Base-by-base conservation (phyloP, 257 asterid genomes). In the Knoxia roxburghii region DNA sequence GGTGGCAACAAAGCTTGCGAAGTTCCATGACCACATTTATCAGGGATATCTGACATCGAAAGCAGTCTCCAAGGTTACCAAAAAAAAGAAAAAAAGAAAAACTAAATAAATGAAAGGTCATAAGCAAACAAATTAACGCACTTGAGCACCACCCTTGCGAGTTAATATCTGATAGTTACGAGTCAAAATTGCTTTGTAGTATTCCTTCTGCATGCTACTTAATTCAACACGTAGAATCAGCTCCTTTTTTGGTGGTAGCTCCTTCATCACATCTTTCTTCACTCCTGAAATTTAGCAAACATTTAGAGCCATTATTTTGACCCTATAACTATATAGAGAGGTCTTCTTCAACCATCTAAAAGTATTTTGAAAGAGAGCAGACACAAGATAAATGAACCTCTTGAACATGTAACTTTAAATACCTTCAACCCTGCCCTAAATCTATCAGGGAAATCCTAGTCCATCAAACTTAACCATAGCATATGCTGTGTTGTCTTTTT, bases 81-180 rank as follows among this genome's bases (percentile, higher is more conserved):
- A 46, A 64, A 51, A 61, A n/a, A n/a, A n/a, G n/a, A n/a, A n/a
- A n/a, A n/a, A n/a, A n/a, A n/a, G n/a, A n/a, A 75, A 24, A 50
- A 62, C 59, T 49, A 8, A 14, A 77, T 45, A 61, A 66, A 68
- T 61, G 30, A 61, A 71, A 56, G 68, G 61, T 62, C 74, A 62
- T 51, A 67, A 63, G 40, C 68, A 48, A 59, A 69, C 21, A 68
- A 14, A 53, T 58, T 57, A 32, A 72, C 87, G 71, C 74, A 93
- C 99, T 87, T 94, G 97, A 17, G 95, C 88, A 73, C 99, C 96
- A 62, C 99, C 95, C 85, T 91, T 91, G 81, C 97, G 99, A 61
- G 96, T 83, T 56, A 94, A 83, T 74, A 85, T 76, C 85, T 94
- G 92, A 82, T 88, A 94, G 74, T 94, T 90, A 61, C 99, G 99